Percentiles rank a stretch among this genome's conserved stretches.
Evolutionary conservation across 768 basidiomycete genomes (phyloP).

Genomic region (Pleurotus tuoliensis): DNA sequence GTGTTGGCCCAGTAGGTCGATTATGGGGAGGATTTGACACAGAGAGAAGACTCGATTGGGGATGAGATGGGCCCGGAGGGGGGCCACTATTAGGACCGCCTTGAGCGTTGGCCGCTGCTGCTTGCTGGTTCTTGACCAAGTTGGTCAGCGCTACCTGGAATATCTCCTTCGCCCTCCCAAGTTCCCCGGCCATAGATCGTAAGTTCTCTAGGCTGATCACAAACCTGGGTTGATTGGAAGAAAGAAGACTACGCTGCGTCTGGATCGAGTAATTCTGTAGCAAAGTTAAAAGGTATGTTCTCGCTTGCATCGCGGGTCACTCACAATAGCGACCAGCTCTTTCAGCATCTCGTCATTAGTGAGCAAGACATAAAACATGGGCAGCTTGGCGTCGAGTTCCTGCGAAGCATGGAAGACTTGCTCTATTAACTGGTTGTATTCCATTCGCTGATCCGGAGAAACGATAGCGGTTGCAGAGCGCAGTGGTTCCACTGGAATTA

Average conservation of each 20-base stretch:
- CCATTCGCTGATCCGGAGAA: conserved; percentile 49
- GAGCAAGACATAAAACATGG: conserved; percentile 40
- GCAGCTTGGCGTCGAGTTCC: conserved; percentile 51
- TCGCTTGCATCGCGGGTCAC: conserved; percentile 17
- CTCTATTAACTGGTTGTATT: conserved; percentile 50
- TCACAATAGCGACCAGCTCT: conserved; percentile 52
- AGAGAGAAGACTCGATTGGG: conserved; percentile 11
- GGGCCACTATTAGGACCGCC: neutral
- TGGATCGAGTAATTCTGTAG: conserved; percentile 22
- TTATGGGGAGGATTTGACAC: conserved; percentile 10
- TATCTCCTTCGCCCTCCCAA: conserved; percentile 2
- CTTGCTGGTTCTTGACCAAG: neutral
- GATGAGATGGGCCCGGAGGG: conserved; percentile 12
- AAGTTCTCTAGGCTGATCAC: conserved; percentile 8
- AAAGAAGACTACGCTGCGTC: conserved; percentile 20
- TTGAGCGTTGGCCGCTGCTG: neutral
- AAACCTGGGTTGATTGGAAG: conserved; percentile 15
- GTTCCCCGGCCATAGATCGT: conserved; percentile 2
- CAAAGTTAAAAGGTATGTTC: neutral
- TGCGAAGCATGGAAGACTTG: conserved; percentile 37
- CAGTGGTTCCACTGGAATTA: neutral
- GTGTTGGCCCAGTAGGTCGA: conserved; percentile 12
- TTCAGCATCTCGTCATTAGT: conserved; percentile 46
- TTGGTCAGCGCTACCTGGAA: neutral
- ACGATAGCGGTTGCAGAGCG: conserved; percentile 18